A percentile compares a stretch with the other conserved stretches of the same genome.
Conservation (phyloP, 164 flowering plant genomes). For the Vitis vinifera region DNA sequence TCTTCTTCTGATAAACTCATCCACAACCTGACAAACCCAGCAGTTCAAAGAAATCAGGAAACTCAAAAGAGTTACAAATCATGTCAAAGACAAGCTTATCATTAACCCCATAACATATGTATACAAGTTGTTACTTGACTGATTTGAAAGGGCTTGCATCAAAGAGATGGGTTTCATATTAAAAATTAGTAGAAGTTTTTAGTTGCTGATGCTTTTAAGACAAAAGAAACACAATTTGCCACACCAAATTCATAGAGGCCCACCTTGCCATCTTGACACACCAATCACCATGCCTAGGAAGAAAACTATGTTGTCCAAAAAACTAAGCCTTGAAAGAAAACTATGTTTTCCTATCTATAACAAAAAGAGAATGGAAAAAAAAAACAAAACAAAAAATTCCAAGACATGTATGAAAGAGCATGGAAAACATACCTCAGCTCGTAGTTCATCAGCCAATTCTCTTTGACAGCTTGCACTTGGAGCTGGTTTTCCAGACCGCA, state of each 20-base stretch:
- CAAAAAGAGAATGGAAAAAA: neutral
- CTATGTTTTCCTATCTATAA: neutral
- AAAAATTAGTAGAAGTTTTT: too few species aligned
- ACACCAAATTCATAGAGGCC: too few species aligned
- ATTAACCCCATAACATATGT: neutral
- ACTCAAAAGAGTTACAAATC: neutral
- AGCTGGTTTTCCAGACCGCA: conserved; percentile 72
- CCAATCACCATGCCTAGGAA: too few species aligned
- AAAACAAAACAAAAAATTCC: neutral
- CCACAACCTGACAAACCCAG: conserved; percentile 70
- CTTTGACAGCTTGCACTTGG: conserved; percentile 67
- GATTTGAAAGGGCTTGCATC: neutral
- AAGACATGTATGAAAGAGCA: neutral
- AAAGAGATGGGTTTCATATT: neutral
- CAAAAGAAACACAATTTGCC: too few species aligned
- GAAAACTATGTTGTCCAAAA: neutral
- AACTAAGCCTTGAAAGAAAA: neutral
- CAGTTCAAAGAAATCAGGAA: conserved; percentile 6
- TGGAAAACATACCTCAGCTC: conserved; percentile 53
- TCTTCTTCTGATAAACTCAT: conserved; percentile 86
- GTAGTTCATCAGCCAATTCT: conserved; percentile 83
- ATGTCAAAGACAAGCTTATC: neutral
- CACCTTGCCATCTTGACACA: too few species aligned
- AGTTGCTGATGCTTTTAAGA: too few species aligned
- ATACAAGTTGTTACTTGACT: neutral